Base-by-base conservation (phyloP, 2,329 filamentous ascomycete genomes). In the Verticillium isaacii region DNA sequence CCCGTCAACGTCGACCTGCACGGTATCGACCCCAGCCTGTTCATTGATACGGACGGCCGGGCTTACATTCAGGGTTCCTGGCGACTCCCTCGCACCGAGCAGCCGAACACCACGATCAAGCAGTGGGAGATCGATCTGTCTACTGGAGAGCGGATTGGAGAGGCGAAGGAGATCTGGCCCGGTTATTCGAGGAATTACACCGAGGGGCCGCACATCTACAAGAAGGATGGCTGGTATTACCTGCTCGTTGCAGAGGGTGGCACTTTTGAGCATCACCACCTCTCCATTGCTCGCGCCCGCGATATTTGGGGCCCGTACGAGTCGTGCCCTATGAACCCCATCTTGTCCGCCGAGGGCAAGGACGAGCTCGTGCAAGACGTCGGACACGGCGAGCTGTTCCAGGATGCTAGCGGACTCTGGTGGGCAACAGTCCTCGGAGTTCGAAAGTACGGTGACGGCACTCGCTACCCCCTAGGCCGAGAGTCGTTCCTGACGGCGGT, bases 31-130 rank as follows among this genome's bases (percentile, higher is more conserved):
- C 75, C 75, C 32, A 74, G 72, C 15, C 75, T 77, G 58, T 76
- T 75, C 63, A 72, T 78, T 62, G 76, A 79, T 62, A 75, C 77
- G 58, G 74, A 78, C 57, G 77, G 75, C 56, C 76, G 78, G 65
- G 76, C 75, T 0, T 78, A 78, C 68, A 66, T 79, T 23, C 41
- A 60, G 32, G 59, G 59, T 0, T 60, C 54, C 8, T 52, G 58
- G 54, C 8, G 57, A 8, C 32, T 56, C 7, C 34, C 19, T 6
- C 58, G 32, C 12, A 45, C 54, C 66, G 70, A 52, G 9, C 54
- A 36, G 66, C 63, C 68, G 56, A 19, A 63, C 60, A 1, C 54
- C 12, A 57, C 59, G 9, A 68, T 72, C 9, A 64, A 66, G 0
- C 61, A 70, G 0, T 65, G 64, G 61, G 61, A 66, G 15, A 52